Base-by-base conservation (phyloP, 495 filamentous ascomycete genomes). In the Tirmania nivea region DNA sequence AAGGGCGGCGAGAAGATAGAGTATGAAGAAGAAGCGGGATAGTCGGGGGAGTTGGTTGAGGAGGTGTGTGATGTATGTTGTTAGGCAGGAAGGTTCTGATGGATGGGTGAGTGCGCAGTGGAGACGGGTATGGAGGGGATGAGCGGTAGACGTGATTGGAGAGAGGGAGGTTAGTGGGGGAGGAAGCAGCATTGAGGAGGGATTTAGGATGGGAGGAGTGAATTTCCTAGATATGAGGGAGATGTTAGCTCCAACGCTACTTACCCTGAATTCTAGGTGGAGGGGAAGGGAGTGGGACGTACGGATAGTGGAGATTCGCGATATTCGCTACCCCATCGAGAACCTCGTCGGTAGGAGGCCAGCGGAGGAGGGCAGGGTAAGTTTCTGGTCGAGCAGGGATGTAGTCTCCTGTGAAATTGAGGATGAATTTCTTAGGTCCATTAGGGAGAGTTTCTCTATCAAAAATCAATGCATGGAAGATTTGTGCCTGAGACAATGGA, bases 21-120 rank as follows among this genome's bases (percentile, higher is more conserved):
- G 66, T 16, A 83, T 60, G 2, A 80, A 72, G 64, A 94, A 76
- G 68, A 89, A 77, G 19, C 82, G 80, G 0, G 81, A 77, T n/a
- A 92, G 67, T 8, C 69, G 68, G 0, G 89, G 87, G 65, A 92
- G 87, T 36, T 83, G 79, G 37, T 75, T 77, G 37, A 93, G 73
- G 70, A 83, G 81, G 65, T 87, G 85, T 51, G 81, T 80, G 39
- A 94, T 63, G 69, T 87, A 89, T 2, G 86, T 89, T 16, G 81
- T 82, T 25, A 77, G 72, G 69, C 90, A 97, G 55, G 80, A 88
- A 3, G 90, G 87, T 57, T 87, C 81, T 19, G 74, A 69, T 0
- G 90, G 89, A 66, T 97, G 90, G n/a, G 95, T 76, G 17, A 89
- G 72, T 2, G 90, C 90, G 68, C 90, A 97, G 52, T 84, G 86